phyloP scores from a whole-genome alignment of 257 asterid species.

The Plantago major region DNA sequence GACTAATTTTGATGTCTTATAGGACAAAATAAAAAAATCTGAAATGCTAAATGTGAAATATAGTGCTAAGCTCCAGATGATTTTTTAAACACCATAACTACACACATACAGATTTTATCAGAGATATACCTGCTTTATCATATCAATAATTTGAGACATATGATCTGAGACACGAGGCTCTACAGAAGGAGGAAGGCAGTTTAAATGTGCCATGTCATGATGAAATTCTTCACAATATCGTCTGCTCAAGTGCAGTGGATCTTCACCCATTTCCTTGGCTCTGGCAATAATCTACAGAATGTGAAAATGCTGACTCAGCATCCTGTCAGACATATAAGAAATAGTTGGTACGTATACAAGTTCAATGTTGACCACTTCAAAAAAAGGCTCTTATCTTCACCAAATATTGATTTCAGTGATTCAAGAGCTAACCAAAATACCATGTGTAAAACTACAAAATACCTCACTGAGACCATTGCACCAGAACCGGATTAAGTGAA shows the following conservation, averaged over 20 bases:
- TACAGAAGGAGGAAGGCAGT: conserved; percentile 83
- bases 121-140: conserved; percentile 69
- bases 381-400: conserved; percentile 6
- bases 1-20: no score
- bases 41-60: no score
- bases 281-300: conserved; percentile 85
- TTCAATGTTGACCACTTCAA: conserved; percentile 9
- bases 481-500: conserved; percentile 1
- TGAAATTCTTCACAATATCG: conserved; percentile 85
- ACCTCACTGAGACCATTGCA: background rate
- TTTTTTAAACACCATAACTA: background rate
- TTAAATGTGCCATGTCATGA: conserved; percentile 69
- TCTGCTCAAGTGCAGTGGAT: conserved; percentile 75
- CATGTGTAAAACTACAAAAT: background rate
- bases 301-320: conserved; percentile 61
- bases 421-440: background rate
- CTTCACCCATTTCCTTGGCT: conserved; percentile 84
- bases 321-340: conserved; percentile 47
- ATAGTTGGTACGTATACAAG: conserved; percentile 31
- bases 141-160: conserved; percentile 70
- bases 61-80: conserved; percentile 3
- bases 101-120: background rate
- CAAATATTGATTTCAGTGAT: background rate
- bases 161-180: conserved; percentile 98
- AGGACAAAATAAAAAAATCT: no score